phyloP scores from a whole-genome alignment of 176 grass and related monocot species.

The Sorghum bicolor region Sorghum_bicolor_NCBIv3 NC_012874.2:62640501-62641000 shows the following conservation, averaged over 20 bases:
- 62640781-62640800: neutral
- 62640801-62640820: neutral
- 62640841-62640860: constrained; percentile 8
- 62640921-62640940: neutral
- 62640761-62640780: neutral
- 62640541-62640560: neutral
- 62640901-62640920: constrained; percentile 8
- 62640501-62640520: neutral
- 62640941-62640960: neutral
- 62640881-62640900: constrained; percentile 27
- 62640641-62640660: neutral
- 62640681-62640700: neutral
- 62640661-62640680: neutral
- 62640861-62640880: neutral
- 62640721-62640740: neutral
- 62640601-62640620: neutral
- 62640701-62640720: neutral
- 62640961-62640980: neutral
- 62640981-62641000: neutral
- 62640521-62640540: neutral
- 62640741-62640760: neutral
- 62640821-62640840: constrained; percentile 12
- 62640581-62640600: neutral
- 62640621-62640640: neutral
- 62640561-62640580: neutral